Conservation (phyloP, 306 rosid species). For the Prunus padus region DNA sequence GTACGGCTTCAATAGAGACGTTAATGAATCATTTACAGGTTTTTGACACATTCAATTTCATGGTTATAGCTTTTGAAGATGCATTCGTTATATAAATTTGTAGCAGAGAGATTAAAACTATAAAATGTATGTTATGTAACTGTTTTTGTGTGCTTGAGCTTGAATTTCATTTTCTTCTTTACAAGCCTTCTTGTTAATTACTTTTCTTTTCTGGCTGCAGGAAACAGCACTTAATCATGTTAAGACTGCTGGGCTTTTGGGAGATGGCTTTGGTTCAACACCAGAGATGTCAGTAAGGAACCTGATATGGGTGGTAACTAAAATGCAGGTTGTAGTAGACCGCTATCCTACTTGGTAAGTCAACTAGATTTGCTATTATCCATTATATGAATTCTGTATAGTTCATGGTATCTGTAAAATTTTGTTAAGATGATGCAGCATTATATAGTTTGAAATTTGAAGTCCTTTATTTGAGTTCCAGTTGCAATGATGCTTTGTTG, state of each 20-base stretch:
- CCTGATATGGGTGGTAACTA: conserved; percentile 96
- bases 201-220: conserved; percentile 38
- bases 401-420: neutral
- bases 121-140: neutral
- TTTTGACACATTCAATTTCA: conserved; percentile 2
- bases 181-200: neutral
- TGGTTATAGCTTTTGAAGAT: neutral
- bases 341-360: conserved; percentile 97
- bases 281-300: conserved; percentile 94
- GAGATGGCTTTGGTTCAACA: conserved; percentile 95
- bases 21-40: conserved; percentile 99
- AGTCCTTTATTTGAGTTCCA: neutral
- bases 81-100: neutral
- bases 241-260: conserved; percentile 86
- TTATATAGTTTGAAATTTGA: neutral
- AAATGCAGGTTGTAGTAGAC: conserved; percentile 94
- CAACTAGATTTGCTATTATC: neutral
- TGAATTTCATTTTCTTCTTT: neutral
- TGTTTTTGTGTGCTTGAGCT: neutral
- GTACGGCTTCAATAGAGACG: conserved; percentile 96
- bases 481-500: neutral
- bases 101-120: neutral
- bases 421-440: neutral
- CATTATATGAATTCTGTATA: neutral
- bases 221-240: conserved; percentile 99